A percentile compares a stretch with the other conserved stretches of the same genome.
Evolutionary conservation across 352 stramenopile genomes (phyloP).

Genomic region (Pythium dissimile): DNA sequence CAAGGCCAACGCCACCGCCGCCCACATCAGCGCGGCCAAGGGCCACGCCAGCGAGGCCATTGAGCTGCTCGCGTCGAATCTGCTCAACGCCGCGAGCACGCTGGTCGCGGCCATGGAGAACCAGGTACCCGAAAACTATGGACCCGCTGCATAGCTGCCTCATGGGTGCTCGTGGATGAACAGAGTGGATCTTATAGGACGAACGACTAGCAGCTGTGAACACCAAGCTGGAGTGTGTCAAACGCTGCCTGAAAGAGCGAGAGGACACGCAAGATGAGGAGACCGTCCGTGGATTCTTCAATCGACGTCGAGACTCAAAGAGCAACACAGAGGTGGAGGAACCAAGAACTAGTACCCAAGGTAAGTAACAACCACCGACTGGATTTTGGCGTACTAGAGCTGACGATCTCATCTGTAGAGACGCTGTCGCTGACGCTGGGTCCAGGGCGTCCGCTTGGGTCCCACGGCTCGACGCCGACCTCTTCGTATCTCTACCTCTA

Average conservation of each 20-base stretch:
- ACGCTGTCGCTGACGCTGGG: background rate
- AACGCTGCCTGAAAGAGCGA: conserved; percentile 1
- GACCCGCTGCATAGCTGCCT: too few relatives aligned
- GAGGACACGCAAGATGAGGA: conserved; percentile 1
- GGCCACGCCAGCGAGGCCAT: conserved; percentile 47
- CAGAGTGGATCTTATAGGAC: conserved; percentile 5
- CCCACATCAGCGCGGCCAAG: conserved; percentile 40
- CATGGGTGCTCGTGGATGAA: too few relatives aligned
- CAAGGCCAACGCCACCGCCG: conserved; percentile 20
- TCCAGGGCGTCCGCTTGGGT: background rate
- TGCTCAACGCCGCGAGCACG: conserved; percentile 43
- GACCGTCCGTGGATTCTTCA: conserved; percentile 8
- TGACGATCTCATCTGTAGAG: background rate
- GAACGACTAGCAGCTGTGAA: conserved; percentile 4
- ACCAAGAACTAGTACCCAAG: too few relatives aligned
- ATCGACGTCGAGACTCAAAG: background rate
- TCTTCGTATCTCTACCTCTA: conserved; percentile 3
- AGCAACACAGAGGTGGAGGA: too few relatives aligned
- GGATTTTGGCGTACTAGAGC: too few relatives aligned
- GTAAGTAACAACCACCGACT: too few relatives aligned
- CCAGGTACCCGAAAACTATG: too few relatives aligned
- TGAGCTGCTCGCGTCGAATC: conserved; percentile 54
- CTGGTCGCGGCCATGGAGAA: conserved; percentile 36
- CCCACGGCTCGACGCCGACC: background rate
- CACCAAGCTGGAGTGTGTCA: conserved; percentile 4